Evolutionary conservation across 768 basidiomycete species (phyloP), one percentile per base, ranked within the genome.

Genomic region (Clavaria fumosa): DNA sequence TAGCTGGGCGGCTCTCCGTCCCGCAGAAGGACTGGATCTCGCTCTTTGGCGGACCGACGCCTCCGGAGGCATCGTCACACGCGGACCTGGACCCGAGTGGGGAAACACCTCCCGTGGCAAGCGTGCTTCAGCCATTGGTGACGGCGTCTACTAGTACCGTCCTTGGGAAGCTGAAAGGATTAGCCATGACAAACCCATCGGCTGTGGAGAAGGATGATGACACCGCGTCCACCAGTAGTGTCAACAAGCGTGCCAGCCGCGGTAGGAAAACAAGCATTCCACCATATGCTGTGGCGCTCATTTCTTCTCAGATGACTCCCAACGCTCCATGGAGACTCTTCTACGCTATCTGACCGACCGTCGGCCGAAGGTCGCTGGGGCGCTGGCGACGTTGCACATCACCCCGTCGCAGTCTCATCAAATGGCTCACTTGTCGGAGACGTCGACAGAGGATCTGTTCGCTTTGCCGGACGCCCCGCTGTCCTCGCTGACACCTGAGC

Each of bases 301-400:
- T 35, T 26, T 9, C 26, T 21, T 5, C 22, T 4, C 20, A 77
- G 81, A 78, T 45, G 70, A 75, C 21, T 62, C 69, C 40, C 65
- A 66, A 34, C 69, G 72, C 15, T 82, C 91, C 2, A 63, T 93
- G n/a, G 90, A 96, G 53, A 78, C 81, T 0, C 69, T 99, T 4
- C 67, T 88, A 44, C 72, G 78, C 7, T 97, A 89, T 53, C 71
- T 97, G 5, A 75, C 86, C 2, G 89, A 95, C 49, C 74, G 86
- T 7, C 74, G 95, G 9, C 89, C 85, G 7, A 90, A 91, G 51
- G 67, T 96, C 24, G 68, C 62, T 2, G 78, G 77, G 4, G 84
- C 85, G 0, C 72, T 96, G 1, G 69, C 72, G 27, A 62, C 70
- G 3, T 69, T 90, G 24, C 56, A 69, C 27, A 78, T 76, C 44